Evolutionary conservation across 2,329 filamentous ascomycete genomes (phyloP), one percentile per base, ranked within the genome.

Genomic region (Lachnellula subtilissima): DNA sequence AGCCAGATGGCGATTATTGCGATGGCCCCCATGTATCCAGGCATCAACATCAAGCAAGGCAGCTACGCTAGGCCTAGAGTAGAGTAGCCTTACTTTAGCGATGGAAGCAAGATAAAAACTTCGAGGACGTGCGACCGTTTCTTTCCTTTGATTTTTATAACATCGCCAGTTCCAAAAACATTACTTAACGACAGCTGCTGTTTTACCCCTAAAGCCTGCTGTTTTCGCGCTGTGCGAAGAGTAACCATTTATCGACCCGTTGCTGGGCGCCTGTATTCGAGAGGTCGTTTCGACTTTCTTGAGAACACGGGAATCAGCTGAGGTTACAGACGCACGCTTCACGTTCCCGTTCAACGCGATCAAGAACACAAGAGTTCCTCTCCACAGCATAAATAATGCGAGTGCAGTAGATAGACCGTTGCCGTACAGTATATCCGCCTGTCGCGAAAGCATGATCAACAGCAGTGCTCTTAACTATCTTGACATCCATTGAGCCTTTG

Each of bases 191-290:
- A 75, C 82, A 82, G 74, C 73, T 76, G 78, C 75, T 52, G 56
- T 61, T 63, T 49, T 55, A 65, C 71, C 71, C 65, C 65, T 67
- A 65, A 72, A 81, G 74, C 76, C 77, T 75, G 74, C 74, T 83
- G 83, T 84, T 84, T 83, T 85, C 81, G 81, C 79, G 80, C 84
- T 84, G 82, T 70, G 83, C 84, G 83, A 74, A 87, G 82, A 87
- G 28, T 32, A 32, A 32, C 9, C 28, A 11, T 62, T 75, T 77
- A 75, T 65, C 66, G 52, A 80, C 83, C 83, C 82, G 81, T 86
- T 77, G 83, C 84, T 87, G 84, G 84, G 84, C 84, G 82, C 84
- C 84, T 79, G 80, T 75, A 74, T 79, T 84, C 80, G 82, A 85
- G 79, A 75, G 76, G 77, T 81, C 80, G 74, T 85, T 82, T 73